Base-by-base conservation (phyloP, 2,329 filamentous ascomycete species). In the Beauveria sp. region DNA sequence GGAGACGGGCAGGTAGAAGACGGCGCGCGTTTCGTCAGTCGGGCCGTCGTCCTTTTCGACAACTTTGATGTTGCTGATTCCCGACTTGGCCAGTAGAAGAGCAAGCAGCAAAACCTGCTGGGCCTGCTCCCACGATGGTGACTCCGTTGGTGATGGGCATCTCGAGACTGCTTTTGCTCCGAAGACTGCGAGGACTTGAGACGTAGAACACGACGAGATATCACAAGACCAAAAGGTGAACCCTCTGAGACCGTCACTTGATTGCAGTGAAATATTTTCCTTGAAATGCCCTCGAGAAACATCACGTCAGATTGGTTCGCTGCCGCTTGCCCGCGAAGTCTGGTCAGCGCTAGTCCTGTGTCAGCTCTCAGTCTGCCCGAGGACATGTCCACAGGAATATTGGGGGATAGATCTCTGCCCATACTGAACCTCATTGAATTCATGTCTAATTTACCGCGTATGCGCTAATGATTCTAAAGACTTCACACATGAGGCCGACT, bases 21-120 rank as follows among this genome's bases (percentile, higher is more conserved):
- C 40, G 24, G 40, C 53, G 16, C 53, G 38, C 22, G 34, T 28
- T 18, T 45, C 40, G 5, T 55, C 53, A 18, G 38, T 45, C 34
- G 40, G 38, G 5, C 38, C 34, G 2, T 26, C 24, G 67, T 28
- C 69, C 5, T 68, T 68, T 49, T 68, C 65, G 38, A 71, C 67
- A 45, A 70, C 67, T 50, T 65, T 63, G 55, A 66, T 68, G 0
- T 66, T 65, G 7, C 69, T 68, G 20, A 65, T 69, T 28, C 66
- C 61, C 22, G 64, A 61, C 48, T 66, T 65, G 9, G 65, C 65
- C 5, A 70, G 63, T 43, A 69, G 54, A 18, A 69, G 58, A n/a
- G 66, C 63, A 3, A 68, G 62, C 45, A 68, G 63, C 16, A 54
- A 54, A 26, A 24, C 67, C 67, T 5, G 66, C 65, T 3, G 67